Conservation (phyloP, 2,329 filamentous ascomycete genomes). For the Neurospora sp. region DNA sequence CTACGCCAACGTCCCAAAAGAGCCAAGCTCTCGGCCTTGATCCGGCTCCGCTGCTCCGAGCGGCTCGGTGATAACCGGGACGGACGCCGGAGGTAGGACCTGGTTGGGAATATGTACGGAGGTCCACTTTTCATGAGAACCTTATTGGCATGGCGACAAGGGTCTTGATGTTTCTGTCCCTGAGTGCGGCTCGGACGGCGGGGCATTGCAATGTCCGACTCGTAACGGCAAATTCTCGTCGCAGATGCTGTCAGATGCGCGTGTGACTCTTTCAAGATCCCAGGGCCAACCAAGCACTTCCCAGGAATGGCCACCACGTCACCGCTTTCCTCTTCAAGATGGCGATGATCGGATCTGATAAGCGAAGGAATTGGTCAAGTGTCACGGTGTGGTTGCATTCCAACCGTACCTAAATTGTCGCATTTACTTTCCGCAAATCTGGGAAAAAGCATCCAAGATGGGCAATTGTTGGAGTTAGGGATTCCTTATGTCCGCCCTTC, state of each 20-base stretch:
- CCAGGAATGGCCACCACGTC: background rate
- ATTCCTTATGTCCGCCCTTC: background rate
- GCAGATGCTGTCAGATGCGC: constrained; percentile 3
- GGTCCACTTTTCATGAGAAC: background rate
- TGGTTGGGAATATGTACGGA: background rate
- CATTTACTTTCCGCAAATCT: background rate
- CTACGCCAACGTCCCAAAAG: background rate
- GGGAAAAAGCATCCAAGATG: background rate
- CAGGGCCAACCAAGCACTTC: background rate
- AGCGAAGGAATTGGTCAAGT: background rate
- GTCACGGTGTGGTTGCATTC: background rate
- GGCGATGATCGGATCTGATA: background rate
- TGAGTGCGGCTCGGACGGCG: background rate
- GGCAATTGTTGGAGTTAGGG: background rate
- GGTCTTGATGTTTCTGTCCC: background rate
- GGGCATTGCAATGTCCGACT: constrained; percentile 6
- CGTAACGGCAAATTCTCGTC: constrained; percentile 15
- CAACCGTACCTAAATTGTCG: background rate
- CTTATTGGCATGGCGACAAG: background rate
- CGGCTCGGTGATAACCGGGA: background rate
- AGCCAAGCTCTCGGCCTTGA: background rate
- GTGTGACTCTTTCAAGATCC: constrained; percentile 9
- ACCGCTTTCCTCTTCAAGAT: background rate
- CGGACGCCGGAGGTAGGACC: background rate
- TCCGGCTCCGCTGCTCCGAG: background rate